A percentile compares a stretch with the other conserved stretches of the same genome.
phyloP scores from a whole-genome alignment of 1,284 basidiomycete species.

The Trametes hirsuta region DNA sequence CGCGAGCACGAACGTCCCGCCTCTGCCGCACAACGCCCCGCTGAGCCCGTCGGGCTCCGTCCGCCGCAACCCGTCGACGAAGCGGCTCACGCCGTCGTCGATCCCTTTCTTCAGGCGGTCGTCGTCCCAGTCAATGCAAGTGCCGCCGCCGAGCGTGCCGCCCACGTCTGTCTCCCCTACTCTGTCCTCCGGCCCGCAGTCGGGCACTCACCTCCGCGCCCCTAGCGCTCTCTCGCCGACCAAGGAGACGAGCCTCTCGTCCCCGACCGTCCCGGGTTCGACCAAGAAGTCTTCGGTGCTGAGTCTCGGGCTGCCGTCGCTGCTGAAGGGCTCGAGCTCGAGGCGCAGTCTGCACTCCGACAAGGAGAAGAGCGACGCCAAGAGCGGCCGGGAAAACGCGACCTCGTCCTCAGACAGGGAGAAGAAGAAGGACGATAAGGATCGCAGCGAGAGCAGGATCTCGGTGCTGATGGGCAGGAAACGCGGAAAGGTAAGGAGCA shows the following conservation, averaged over 20 bases:
- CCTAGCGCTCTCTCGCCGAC: conserved; percentile 52
- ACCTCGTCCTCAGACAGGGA: conserved; percentile 54
- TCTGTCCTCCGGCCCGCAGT: conserved; percentile 44
- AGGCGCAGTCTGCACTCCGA: conserved; percentile 78
- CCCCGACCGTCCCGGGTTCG: conserved; percentile 57
- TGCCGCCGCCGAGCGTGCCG: conserved; percentile 32
- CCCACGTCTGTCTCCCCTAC: conserved; percentile 54
- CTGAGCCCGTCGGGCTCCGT: conserved; percentile 71
- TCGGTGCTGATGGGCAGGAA: conserved; percentile 88
- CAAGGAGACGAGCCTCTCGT: conserved; percentile 50
- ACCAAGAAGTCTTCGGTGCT: conserved; percentile 77
- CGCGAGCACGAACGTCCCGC: conserved; percentile 63
- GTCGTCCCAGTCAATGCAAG: conserved; percentile 85
- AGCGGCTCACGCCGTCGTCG: conserved; percentile 88
- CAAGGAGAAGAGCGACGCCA: conserved; percentile 55
- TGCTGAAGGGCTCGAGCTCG: conserved; percentile 83
- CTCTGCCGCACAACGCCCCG: conserved; percentile 54
- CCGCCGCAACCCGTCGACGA: conserved; percentile 70
- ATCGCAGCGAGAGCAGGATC: conserved; percentile 83
- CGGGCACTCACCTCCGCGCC: conserved; percentile 42
- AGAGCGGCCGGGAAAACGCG: conserved; percentile 45
- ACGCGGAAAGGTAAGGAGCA: conserved; percentile 79
- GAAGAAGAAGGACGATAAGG: conserved; percentile 79
- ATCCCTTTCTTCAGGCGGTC: conserved; percentile 96
- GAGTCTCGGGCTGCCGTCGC: conserved; percentile 76